Percentiles rank a stretch among this genome's conserved stretches.
phyloP scores from a whole-genome alignment of 768 basidiomycete species.

The Termitomyces sp. region DNA sequence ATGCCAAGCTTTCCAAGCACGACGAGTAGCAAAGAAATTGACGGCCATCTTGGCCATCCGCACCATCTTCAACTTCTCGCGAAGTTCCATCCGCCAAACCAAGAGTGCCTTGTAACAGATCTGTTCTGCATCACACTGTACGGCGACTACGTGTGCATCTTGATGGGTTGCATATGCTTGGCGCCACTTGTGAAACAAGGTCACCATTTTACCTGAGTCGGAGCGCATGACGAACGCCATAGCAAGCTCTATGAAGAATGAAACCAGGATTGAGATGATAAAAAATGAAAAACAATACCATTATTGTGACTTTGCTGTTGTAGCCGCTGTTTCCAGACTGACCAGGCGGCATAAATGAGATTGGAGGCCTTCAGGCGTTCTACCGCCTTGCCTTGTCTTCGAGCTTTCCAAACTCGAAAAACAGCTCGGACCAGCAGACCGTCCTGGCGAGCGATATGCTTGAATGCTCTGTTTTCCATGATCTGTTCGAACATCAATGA shows the following conservation, averaged over 20 bases:
- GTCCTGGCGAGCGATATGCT: conserved; percentile 52
- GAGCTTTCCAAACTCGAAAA: conserved; percentile 61
- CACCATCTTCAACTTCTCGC: conserved; percentile 38
- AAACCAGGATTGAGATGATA: not conserved
- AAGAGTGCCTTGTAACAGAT: conserved; percentile 36
- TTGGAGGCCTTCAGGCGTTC: conserved; percentile 44
- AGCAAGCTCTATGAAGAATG: conserved; percentile 34
- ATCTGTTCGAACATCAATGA: conserved; percentile 27
- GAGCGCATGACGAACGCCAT: conserved; percentile 41
- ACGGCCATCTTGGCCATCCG: conserved; percentile 52
- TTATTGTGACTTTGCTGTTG: conserved; percentile 32
- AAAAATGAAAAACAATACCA: conserved; percentile 28
- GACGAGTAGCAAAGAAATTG: conserved; percentile 43
- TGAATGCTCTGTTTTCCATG: conserved; percentile 50
- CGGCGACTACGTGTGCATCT: conserved; percentile 42
- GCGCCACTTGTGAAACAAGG: conserved; percentile 41
- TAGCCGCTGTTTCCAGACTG: conserved; percentile 44
- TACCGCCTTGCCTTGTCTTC: conserved; percentile 54
- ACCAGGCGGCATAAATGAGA: conserved; percentile 39
- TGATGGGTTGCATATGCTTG: conserved; percentile 34
- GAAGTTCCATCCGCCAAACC: conserved; percentile 51
- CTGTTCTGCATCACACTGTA: conserved; percentile 39
- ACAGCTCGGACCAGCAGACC: conserved; percentile 52
- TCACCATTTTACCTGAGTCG: conserved; percentile 30
- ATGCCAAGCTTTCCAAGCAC: conserved; percentile 44